These are phyloP conservation scores for Chaetomidium leptoderma DNA, from an alignment of 495 filamentous ascomycete genomes.

Conservation along the genomic window DNA sequence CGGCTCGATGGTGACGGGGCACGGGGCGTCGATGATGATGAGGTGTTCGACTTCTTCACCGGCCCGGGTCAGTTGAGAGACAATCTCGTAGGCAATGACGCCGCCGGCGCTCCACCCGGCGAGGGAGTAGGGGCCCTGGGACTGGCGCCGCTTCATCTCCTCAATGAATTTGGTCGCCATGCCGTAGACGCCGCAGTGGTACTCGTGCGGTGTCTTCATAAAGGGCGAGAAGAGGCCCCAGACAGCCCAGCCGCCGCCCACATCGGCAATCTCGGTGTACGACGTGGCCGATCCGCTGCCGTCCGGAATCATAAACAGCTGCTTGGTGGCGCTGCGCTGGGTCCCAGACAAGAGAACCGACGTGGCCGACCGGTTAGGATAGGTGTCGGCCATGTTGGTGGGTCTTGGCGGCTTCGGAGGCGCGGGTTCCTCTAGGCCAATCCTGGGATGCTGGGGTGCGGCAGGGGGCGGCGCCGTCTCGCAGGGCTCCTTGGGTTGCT, in stretches of 20 bases:
- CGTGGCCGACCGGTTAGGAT: slow-evolving; percentile 62
- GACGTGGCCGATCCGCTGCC: slow-evolving; percentile 66
- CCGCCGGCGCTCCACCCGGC: slow-evolving; percentile 85
- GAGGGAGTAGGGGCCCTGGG: slow-evolving; percentile 62
- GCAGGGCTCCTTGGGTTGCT: slow-evolving; percentile 28
- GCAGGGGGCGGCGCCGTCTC: slow-evolving; percentile 25
- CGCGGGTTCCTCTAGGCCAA: slow-evolving; percentile 31
- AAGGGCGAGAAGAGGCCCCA: slow-evolving; percentile 65
- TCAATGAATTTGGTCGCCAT: slow-evolving; percentile 53
- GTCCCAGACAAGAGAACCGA: slow-evolving; percentile 63
- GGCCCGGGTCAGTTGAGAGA: slow-evolving; percentile 61
- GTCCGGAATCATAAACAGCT: slow-evolving; percentile 70
- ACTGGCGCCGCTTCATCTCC: slow-evolving; percentile 61
- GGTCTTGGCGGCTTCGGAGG: slow-evolving; percentile 36
- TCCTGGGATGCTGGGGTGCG: slow-evolving; percentile 24
- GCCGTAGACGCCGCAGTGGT: slow-evolving; percentile 53
- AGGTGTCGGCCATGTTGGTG: slow-evolving; percentile 57
- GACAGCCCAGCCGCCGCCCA: slow-evolving; percentile 50
- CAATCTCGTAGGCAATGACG: slow-evolving; percentile 81
- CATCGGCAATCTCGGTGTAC: slow-evolving; percentile 52
- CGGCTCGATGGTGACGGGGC: slow-evolving; percentile 70
- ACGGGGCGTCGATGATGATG: slow-evolving; percentile 79
- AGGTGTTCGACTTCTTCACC: slow-evolving; percentile 70
- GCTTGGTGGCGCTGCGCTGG: slow-evolving; percentile 54
- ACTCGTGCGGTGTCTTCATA: slow-evolving; percentile 52